Base-by-base conservation (phyloP, 306 rosid species). In the Fragaria iinumae region DNA sequence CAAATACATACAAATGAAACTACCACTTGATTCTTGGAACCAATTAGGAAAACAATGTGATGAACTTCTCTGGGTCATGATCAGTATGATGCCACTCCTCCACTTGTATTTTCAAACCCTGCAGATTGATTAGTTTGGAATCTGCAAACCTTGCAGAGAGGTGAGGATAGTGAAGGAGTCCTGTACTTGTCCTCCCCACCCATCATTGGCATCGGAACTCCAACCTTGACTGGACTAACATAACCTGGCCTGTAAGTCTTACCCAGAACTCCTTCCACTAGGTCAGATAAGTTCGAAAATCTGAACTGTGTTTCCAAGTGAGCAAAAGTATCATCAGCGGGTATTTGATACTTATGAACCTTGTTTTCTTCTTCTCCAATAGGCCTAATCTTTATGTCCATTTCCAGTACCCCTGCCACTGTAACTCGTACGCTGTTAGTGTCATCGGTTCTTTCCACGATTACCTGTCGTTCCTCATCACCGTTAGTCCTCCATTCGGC, bases 161-260 rank as follows among this genome's bases (percentile, higher is more conserved):
- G 80, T 38, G 91, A 87, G 67, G 71, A 80, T 44, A 90, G 84
- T 59, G 91, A 87, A 3, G 79, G 70, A 6, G 91, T 87, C 23
- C 76, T 78, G 79, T 90, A 90, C 81, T 79, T 90, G 74, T 85
- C 81, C 82, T 90, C 96, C 8, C 96, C 93, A 53, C 93, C 96
- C 93, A 90, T 90, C 88, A 85, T 85, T 43, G 96, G 93, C 97
- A 88, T 89, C 17, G 87, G 68, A 76, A 91, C 93, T 16, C 93
- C 88, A 63, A 82, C 79, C 83, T 89, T 89, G 0, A 88, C 93
- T 11, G 92, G 86, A 79, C 88, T 91, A 74, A 85, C 84, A 62
- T 91, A 89, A 6, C 83, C 84, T 25, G 91, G 88, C 82, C 89
- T 77, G 67, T 89, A 91, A 53, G 93, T 89, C 85, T 89, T 87